Evolutionary conservation across 176 grass and related monocot species (phyloP), one percentile per base, ranked within the genome.

Genomic region (Hordeum vulgare): DNA sequence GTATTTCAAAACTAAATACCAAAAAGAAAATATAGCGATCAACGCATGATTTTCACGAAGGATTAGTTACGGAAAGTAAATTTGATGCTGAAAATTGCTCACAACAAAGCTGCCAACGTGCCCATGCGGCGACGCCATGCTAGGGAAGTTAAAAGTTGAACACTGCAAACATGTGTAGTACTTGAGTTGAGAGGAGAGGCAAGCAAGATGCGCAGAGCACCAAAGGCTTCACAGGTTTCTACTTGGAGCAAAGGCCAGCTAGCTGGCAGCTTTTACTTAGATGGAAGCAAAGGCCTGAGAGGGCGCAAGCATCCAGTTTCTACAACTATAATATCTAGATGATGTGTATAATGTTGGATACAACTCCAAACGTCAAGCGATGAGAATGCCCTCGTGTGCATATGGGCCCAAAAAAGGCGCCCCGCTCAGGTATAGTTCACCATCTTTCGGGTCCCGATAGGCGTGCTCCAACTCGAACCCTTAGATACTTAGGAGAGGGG

Each of bases 161-260:
- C n/a, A 80, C 17, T 62, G n/a, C 36, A 76, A 81, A 54, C 51
- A 61, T 53, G 61, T 33, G 31, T 33, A 4, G 3, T 33, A 33
- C 31, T 33, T 33, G 31, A 33, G 31, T 33, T 33, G 31, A 33
- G 3, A 33, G 31, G 31, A 33, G 31, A 33, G 31, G 31, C 31
- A 33, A 33, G 31, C 31, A 33, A 33, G 31, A 33, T 33, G 31
- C n/a, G 31, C 44, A 47, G 15, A 80, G 47, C 36, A 79, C 33
- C 6, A 63, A 82, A 59, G 34, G 72, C 58, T 73, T 66, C 25
- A 82, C 44, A 58, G n/a, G 31, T 65, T 81, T 72, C 57, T 82
- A 57, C 65, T 45, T 59, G 74, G 56, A 59, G 44, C 65, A 44
- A 36, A 71, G 39, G 23, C 31, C 33, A 53, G 62, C 70, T 66